Conservation (phyloP, 768 basidiomycete genomes). For the Tylopilus subfusipes region DNA sequence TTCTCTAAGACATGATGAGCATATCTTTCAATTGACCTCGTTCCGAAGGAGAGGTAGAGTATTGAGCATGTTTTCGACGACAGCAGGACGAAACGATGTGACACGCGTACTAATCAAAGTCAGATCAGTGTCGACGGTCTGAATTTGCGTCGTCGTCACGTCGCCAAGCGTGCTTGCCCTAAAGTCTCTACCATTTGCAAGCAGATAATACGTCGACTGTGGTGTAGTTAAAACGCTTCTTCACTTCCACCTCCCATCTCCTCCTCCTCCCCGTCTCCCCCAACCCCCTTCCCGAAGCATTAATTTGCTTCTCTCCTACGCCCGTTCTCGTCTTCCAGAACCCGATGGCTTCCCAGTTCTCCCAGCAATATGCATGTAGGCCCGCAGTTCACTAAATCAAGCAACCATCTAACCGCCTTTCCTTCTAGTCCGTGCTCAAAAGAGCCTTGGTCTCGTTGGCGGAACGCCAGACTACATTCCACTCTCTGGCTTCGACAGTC, state of each 20-base stretch:
- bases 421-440: constrained; percentile 84
- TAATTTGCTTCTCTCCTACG: constrained; percentile 66
- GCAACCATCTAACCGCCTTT: constrained; percentile 15
- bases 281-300: constrained; percentile 64
- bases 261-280: constrained; percentile 15
- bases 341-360: constrained; percentile 67
- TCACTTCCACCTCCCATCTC: constrained; percentile 26
- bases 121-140: too few relatives aligned
- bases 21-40: too few relatives aligned
- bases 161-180: constrained; percentile 7
- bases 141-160: too few relatives aligned
- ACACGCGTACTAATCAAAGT: too few relatives aligned
- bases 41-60: too few relatives aligned
- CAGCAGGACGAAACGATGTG: too few relatives aligned
- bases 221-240: background rate
- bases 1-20: too few relatives aligned
- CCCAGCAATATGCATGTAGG: constrained; percentile 86
- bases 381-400: constrained; percentile 19
- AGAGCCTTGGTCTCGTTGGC: constrained; percentile 81
- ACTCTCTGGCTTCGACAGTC: constrained; percentile 58
- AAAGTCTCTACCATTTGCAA: constrained; percentile 1
- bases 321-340: constrained; percentile 32
- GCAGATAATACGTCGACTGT: too few relatives aligned
- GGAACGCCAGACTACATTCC: constrained; percentile 74
- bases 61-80: too few relatives aligned